Conservation (phyloP, 768 basidiomycete species). For the Leccinum incarnatum region DNA sequence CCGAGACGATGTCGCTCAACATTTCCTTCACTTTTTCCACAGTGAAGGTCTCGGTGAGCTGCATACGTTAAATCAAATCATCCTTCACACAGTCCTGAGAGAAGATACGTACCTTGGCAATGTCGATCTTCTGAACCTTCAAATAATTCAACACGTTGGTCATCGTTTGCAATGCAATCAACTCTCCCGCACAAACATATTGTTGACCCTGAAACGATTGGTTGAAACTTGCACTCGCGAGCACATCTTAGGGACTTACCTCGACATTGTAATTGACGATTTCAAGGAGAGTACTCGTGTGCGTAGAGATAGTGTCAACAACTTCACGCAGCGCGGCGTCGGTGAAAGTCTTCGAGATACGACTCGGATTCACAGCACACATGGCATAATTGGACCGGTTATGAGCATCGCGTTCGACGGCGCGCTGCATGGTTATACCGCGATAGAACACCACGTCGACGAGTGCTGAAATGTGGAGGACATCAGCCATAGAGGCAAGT, state of each 20-base stretch:
- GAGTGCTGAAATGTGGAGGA: constrained; percentile 90
- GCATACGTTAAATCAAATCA: not conserved
- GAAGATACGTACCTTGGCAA: constrained; percentile 59
- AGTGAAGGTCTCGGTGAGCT: constrained; percentile 86
- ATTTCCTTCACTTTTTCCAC: constrained; percentile 96
- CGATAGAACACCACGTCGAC: constrained; percentile 99
- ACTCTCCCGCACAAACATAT: constrained; percentile 98
- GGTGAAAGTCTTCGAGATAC: constrained; percentile 91
- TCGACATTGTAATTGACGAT: constrained; percentile 97
- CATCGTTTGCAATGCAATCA: constrained; percentile 88
- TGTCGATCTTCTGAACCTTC: constrained; percentile 95
- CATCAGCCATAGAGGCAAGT: constrained; percentile 95
- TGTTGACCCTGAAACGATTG: constrained; percentile 77
- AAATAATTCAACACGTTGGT: constrained; percentile 96
- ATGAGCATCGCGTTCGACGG: constrained; percentile 90
- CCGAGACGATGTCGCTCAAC: constrained; percentile 87
- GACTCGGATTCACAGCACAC: constrained; percentile 98
- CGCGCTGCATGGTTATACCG: constrained; percentile 99
- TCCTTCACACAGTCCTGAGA: not conserved
- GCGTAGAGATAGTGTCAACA: constrained; percentile 81
- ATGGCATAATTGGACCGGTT: constrained; percentile 97
- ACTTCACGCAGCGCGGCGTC: constrained; percentile 96
- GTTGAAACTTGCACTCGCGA: not conserved
- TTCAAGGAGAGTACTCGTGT: constrained; percentile 82
- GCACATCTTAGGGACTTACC: constrained; percentile 39